Evolutionary conservation across 768 basidiomycete species (phyloP), one percentile per base, ranked within the genome.

Genomic region (Rhizopogon vulgaris): DNA sequence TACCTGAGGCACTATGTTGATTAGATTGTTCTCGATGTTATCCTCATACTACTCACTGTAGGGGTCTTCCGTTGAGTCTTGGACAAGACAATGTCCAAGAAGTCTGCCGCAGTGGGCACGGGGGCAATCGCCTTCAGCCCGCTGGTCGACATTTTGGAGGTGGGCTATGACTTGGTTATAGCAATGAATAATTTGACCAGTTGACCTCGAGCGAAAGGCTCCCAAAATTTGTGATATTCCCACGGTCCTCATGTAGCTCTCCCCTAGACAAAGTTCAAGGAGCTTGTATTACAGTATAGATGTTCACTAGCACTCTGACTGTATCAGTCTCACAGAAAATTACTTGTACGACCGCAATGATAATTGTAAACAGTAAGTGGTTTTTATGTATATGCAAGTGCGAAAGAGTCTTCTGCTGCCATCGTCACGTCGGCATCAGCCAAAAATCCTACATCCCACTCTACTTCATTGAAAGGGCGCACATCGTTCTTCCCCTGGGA

Each of bases 1-100:
- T 59, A 94, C 93, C 90, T 92, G 57, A 37, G 12, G 10, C 17
- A 38, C 24, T 56, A 38, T 47, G 37, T 25, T n/a, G n/a, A 39
- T 34, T n/a, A 50, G 38, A 38, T 47, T 9, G 40, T 37, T 30
- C n/a, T 30, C 7, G 38, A 40, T 18, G 10, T 34, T 38, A 47
- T 11, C 22, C 18, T 27, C 38, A 12, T 38, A 28, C 3, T 4
- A 40, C 60, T 43, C 64, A 91, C 92, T 27, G 95, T 98, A 9
- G 95, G 95, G 24, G 95, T 98, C 77, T 97, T 97, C 63, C 95
- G 77, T 75, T 96, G 94, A 1, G 95, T 97, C 70, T 84, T 94
- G 62, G 89, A 91, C 63, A 95, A 67, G 36, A 95, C 90, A 54
- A 95, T 94, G 70, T 95, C 92, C 71, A 95, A 69, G 64, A 98